These are phyloP conservation scores for Phycomyces nitens DNA, from an alignment of 192 early-diverging fungal genomes.

Conservation along the genomic window DNA sequence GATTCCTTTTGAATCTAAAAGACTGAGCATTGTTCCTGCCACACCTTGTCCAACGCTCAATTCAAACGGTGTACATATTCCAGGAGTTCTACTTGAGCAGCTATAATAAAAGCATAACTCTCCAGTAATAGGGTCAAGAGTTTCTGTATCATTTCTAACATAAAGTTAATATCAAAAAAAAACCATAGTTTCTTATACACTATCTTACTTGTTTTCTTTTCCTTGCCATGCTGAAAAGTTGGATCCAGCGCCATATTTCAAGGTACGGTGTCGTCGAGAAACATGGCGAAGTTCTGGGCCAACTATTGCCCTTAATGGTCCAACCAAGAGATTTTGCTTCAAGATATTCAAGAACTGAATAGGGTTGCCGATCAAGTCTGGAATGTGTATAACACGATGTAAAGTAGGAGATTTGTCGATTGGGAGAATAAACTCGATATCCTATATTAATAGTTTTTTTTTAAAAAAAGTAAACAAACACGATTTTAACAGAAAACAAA, in stretches of 20 bases:
- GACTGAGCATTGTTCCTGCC: constrained; percentile 49
- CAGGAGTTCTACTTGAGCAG: constrained; percentile 31
- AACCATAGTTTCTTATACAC: neutral
- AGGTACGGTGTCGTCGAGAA: constrained; percentile 38
- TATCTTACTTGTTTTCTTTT: constrained; percentile 7
- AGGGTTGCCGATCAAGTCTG: constrained; percentile 50
- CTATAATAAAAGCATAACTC: constrained; percentile 56
- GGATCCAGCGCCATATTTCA: constrained; percentile 30
- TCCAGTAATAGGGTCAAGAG: neutral
- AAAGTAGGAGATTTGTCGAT: constrained; percentile 43
- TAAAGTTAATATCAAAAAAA: neutral
- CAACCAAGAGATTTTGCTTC: constrained; percentile 55
- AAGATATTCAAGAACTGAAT: constrained; percentile 62
- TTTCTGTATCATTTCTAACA: constrained; percentile 11
- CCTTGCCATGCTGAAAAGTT: neutral
- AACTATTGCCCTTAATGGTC: constrained; percentile 38
- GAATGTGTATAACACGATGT: constrained; percentile 44
- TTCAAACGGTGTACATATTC: constrained; percentile 37
- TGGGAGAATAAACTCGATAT: constrained; percentile 78
- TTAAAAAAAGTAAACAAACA: constrained; percentile 5
- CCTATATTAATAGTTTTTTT: constrained; percentile 41
- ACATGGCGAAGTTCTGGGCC: constrained; percentile 38
- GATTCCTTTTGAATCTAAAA: constrained; percentile 7
- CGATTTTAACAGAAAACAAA: neutral
- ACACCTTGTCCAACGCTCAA: constrained; percentile 47